Base-by-base conservation (phyloP, 2,329 filamentous ascomycete species). In the Hypoxylon sp. region DNA sequence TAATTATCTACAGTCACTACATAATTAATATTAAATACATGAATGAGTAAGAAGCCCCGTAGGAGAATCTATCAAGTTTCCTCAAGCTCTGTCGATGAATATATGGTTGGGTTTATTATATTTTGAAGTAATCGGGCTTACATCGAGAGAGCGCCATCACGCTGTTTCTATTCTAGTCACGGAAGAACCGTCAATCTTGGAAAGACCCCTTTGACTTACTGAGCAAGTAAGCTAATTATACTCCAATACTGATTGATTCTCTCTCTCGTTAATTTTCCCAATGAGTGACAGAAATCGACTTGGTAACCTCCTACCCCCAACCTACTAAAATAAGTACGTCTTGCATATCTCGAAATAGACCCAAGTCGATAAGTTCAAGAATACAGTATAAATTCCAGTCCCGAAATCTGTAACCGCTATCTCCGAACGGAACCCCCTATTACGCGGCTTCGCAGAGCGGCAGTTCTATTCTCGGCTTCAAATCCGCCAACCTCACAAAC, bases 381-480 rank as follows among this genome's bases (percentile, higher is more conserved):
- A 36, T n/a, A 19, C 4, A 9, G 7, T n/a, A 41, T 2, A 19
- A 7, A 19, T 43, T 21, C 38, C 7, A 43, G 38, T 17, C 38
- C 17, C 38, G 17, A 43, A 21, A 21, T 17, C 14, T 19, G 14
- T 17, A 41, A 41, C 38, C 38, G 38, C n/a, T 43, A 43, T 43
- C 38, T 43, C 38, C 38, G 38, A 21, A n/a, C 38, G n/a, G 38
- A 41, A 41, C 38, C 38, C 38, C 38, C 38, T 43, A 43, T 43
- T 19, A 43, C 38, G 38, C 17, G 38, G 17, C 38, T 43, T 43
- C 38, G 38, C 17, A 14, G 38, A 21, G 38, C 38, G 38, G 38
- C 38, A 43, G 17, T 43, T 43, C 17, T 21, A 43, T 11, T 43
- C 17, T 43, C 38, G 38, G 38, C 38, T 21, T 43, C 38, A 13